Percentiles rank a stretch among this genome's conserved stretches.
These are phyloP conservation scores for Arxiozyma telluris DNA, from an alignment of 1,139 yeast genomes.

Conservation along the genomic window DNA sequence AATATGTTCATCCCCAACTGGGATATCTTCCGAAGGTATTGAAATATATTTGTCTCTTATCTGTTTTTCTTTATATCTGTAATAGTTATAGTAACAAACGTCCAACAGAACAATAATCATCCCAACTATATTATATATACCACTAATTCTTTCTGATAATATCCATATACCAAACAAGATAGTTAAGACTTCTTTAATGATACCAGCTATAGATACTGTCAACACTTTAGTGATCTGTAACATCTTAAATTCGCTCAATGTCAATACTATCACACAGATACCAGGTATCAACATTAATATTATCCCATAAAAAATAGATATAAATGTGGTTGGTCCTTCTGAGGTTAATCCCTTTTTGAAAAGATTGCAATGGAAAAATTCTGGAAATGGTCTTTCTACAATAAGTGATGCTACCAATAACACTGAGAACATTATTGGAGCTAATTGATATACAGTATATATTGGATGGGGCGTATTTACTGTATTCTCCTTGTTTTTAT, in stretches of 20 bases:
- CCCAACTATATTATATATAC: constrained; percentile 61
- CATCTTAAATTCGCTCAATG: constrained; percentile 77
- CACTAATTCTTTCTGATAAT: constrained; percentile 64
- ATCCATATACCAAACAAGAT: constrained; percentile 61
- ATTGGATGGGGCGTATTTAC: constrained; percentile 51
- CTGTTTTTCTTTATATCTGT: constrained; percentile 37
- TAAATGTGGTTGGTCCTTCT: constrained; percentile 4
- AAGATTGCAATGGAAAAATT: constrained; percentile 17
- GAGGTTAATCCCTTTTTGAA: constrained; percentile 10
- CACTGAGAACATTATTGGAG: constrained; percentile 72
- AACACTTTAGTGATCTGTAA: constrained; percentile 76
- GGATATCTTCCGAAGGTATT: neutral
- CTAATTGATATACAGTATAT: constrained; percentile 68
- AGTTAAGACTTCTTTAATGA: constrained; percentile 82
- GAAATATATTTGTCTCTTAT: constrained; percentile 1
- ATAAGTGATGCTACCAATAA: constrained; percentile 40
- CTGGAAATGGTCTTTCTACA: constrained; percentile 27
- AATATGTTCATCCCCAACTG: neutral
- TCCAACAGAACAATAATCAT: constrained; percentile 66
- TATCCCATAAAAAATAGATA: constrained; percentile 37
- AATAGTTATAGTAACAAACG: constrained; percentile 72
- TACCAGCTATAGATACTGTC: constrained; percentile 84
- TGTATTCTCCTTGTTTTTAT: neutral
- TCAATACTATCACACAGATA: constrained; percentile 78
- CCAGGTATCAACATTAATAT: constrained; percentile 71